A percentile compares a stretch with the other conserved stretches of the same genome.
Conservation (phyloP, 1,139 yeast species). For the Debaryomyces fabryi region DNA sequence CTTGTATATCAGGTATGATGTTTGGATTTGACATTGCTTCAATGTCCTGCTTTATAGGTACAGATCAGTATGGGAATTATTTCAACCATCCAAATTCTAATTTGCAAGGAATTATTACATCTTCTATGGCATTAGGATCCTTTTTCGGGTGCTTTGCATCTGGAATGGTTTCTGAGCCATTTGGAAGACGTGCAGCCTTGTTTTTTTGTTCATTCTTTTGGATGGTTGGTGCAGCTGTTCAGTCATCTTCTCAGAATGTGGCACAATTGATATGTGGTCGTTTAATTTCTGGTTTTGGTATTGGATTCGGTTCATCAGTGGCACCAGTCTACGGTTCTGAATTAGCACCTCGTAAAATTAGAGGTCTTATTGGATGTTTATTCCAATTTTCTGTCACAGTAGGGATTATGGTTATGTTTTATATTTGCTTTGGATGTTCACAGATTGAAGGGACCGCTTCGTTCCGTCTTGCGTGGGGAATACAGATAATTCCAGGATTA, state of each 20-base stretch:
- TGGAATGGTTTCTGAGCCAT: constrained; percentile 37
- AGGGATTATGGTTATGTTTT: constrained; percentile 45
- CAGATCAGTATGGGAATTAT: constrained; percentile 32
- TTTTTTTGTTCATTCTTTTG: constrained; percentile 32
- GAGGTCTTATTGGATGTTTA: constrained; percentile 54
- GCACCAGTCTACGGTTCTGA: constrained; percentile 64
- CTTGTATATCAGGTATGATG: constrained; percentile 55
- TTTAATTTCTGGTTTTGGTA: constrained; percentile 57
- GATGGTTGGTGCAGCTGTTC: constrained; percentile 39
- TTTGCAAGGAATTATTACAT: constrained; percentile 38
- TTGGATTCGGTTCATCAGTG: constrained; percentile 60
- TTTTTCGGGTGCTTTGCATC: constrained; percentile 36
- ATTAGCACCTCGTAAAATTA: constrained; percentile 51
- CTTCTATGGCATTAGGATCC: constrained; percentile 39
- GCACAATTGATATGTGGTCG: constrained; percentile 51
- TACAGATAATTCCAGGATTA: constrained; percentile 57
- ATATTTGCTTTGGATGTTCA: constrained; percentile 39
- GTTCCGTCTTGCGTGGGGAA: constrained; percentile 56
- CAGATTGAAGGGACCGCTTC: constrained; percentile 40
- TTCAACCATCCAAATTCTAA: constrained; percentile 15
- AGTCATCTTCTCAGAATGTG: constrained; percentile 31
- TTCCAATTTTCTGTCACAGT: constrained; percentile 47
- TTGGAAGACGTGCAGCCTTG: constrained; percentile 37
- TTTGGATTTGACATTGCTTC: constrained; percentile 68
- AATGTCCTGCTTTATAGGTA: constrained; percentile 56